A percentile compares a stretch with the other conserved stretches of the same genome.
Evolutionary conservation across 305 asterid species (phyloP).

Genomic region (Galium porrigens): DNA sequence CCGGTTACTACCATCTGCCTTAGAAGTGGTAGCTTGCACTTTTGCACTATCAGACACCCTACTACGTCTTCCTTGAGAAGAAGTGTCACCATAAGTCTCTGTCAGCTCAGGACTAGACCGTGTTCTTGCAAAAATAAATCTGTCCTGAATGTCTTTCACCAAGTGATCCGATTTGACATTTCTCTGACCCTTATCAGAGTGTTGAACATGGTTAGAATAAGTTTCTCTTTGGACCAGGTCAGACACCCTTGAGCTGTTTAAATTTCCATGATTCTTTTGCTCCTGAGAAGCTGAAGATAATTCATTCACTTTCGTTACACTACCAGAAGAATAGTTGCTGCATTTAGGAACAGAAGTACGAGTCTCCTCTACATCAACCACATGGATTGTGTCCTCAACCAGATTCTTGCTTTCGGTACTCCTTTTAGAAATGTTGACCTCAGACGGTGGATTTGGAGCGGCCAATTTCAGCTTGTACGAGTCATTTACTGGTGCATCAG

Average conservation of each 20-base stretch:
- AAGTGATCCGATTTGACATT: constrained; percentile 43
- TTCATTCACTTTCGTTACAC: constrained; percentile 24
- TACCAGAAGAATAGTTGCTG: constrained; percentile 29
- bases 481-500: constrained; percentile 59
- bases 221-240: constrained; percentile 35
- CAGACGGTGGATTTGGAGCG: constrained; percentile 27
- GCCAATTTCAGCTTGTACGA: constrained; percentile 29
- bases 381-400: constrained; percentile 26
- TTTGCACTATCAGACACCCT: constrained; percentile 39
- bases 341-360: constrained; percentile 29
- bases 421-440: constrained; percentile 26
- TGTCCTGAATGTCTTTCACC: constrained; percentile 47
- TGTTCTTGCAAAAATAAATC: constrained; percentile 67
- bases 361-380: constrained; percentile 25
- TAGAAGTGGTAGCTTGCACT: constrained; percentile 25
- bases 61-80: constrained; percentile 30
- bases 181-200: constrained; percentile 38
- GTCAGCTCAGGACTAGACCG: constrained; percentile 90
- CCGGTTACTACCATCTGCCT: constrained; percentile 31
- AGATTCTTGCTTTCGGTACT: constrained; percentile 24
- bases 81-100: constrained; percentile 42
- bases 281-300: constrained; percentile 36
- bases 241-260: constrained; percentile 27
- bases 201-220: constrained; percentile 29
- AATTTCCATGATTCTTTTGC: constrained; percentile 32